Evolutionary conservation across 2,329 filamentous ascomycete genomes (phyloP).

Genomic region (Sclerotinia sclerotiorum): DNA sequence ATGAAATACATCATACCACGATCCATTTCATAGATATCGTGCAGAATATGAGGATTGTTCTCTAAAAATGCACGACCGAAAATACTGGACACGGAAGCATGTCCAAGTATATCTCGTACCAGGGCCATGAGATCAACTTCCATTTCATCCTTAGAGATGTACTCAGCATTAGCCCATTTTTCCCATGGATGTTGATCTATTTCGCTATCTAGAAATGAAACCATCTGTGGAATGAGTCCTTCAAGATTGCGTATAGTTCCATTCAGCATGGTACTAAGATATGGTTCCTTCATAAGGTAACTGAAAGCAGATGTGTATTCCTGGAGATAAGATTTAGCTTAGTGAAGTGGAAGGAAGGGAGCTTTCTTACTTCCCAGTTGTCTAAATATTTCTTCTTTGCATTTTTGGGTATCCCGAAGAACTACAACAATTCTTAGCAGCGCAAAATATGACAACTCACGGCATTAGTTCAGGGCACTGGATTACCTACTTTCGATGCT

Average conservation of each 20-base stretch:
- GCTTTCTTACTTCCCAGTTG: slow-evolving; percentile 40
- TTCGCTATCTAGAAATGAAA: slow-evolving; percentile 57
- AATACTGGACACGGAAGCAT: slow-evolving; percentile 50
- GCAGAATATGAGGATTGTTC: slow-evolving; percentile 52
- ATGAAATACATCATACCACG: slow-evolving; percentile 53
- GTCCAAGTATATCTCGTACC: slow-evolving; percentile 57
- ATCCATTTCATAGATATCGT: slow-evolving; percentile 57
- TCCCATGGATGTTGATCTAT: slow-evolving; percentile 66
- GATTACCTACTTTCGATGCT: slow-evolving; percentile 28
- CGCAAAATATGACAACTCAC: background rate
- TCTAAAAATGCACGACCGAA: slow-evolving; percentile 53
- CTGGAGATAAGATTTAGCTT: slow-evolving; percentile 28
- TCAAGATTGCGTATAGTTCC: slow-evolving; percentile 44
- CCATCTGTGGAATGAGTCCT: slow-evolving; percentile 52
- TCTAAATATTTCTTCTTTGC: slow-evolving; percentile 32
- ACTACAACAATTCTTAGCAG: slow-evolving; percentile 26
- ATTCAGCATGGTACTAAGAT: slow-evolving; percentile 46
- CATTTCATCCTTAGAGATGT: slow-evolving; percentile 47
- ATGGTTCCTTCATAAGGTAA: slow-evolving; percentile 49
- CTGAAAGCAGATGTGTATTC: slow-evolving; percentile 27
- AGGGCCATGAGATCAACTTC: slow-evolving; percentile 54
- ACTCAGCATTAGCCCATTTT: slow-evolving; percentile 48
- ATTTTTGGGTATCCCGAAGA: slow-evolving; percentile 36
- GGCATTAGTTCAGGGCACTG: background rate
- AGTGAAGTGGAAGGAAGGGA: slow-evolving; percentile 25